Evolutionary conservation across 495 filamentous ascomycete species (phyloP).

Genomic region (Penicillium ochrochloron): DNA sequence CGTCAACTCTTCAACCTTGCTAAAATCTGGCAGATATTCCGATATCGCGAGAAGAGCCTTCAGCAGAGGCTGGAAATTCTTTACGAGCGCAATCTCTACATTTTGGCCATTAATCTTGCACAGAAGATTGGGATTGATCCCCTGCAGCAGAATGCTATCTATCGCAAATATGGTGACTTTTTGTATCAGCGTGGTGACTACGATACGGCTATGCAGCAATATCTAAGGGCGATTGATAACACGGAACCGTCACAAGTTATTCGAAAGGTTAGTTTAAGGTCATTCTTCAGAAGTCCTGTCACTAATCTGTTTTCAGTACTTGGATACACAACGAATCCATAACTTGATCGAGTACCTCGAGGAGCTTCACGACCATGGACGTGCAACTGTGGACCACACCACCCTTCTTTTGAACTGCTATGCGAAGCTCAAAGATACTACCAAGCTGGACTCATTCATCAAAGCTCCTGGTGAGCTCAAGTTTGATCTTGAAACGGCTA

Average conservation of each 20-base stretch:
- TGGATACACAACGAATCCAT: slow-evolving; percentile 95
- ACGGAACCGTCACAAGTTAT: slow-evolving; percentile 95
- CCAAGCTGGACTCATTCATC: slow-evolving; percentile 94
- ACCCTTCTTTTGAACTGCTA: slow-evolving; percentile 96
- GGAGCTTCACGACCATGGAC: slow-evolving; percentile 92
- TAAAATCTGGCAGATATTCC: slow-evolving; percentile 63
- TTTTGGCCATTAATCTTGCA: slow-evolving; percentile 89
- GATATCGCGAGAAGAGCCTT: slow-evolving; percentile 90
- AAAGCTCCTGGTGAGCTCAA: slow-evolving; percentile 93
- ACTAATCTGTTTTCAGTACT: slow-evolving; percentile 60
- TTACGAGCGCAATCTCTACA: slow-evolving; percentile 91
- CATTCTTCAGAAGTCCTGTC: background rate
- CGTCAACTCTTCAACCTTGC: background rate
- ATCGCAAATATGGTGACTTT: slow-evolving; percentile 91
- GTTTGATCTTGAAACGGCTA: slow-evolving; percentile 96
- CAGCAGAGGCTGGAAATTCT: slow-evolving; percentile 92
- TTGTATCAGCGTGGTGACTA: slow-evolving; percentile 95
- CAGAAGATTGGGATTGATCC: slow-evolving; percentile 81
- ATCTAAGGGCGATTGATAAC: slow-evolving; percentile 92
- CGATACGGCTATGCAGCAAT: slow-evolving; percentile 97
- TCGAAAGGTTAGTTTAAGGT: slow-evolving; percentile 71
- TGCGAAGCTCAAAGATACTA: slow-evolving; percentile 93
- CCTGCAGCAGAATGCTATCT: slow-evolving; percentile 86
- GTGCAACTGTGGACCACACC: slow-evolving; percentile 94
- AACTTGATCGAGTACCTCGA: slow-evolving; percentile 98